A percentile compares a stretch with the other conserved stretches of the same genome.
phyloP scores from a whole-genome alignment of 768 basidiomycete species.

The Boletellus emodensis region DNA sequence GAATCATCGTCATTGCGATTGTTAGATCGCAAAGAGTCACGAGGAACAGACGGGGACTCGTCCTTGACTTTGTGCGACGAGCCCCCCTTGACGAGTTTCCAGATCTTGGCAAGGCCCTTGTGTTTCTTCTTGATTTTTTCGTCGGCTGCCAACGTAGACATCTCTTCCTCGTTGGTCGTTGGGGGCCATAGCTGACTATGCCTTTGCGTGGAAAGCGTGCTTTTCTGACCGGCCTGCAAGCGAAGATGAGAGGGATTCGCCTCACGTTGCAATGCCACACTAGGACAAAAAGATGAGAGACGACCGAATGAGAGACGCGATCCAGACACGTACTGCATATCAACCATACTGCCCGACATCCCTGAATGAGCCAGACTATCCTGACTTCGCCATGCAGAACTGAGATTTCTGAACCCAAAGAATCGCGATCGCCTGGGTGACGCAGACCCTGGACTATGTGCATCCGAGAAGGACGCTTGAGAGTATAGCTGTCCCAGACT shows the following conservation, averaged over 20 bases:
- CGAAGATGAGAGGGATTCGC: constrained; percentile 30
- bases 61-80: constrained; percentile 45
- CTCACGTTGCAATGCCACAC: constrained; percentile 78
- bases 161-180: constrained; percentile 34
- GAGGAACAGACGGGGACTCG: constrained; percentile 21
- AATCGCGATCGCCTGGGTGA: constrained; percentile 72
- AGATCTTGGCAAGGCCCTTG: constrained; percentile 74
- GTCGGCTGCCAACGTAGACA: constrained; percentile 25
- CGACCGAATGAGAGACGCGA: constrained; percentile 2
- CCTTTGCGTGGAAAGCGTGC: constrained; percentile 33
- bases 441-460: constrained; percentile 64
- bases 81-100: constrained; percentile 67
- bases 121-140: constrained; percentile 73
- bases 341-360: constrained; percentile 83
- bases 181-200: constrained; percentile 54
- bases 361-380: constrained; percentile 81
- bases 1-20: constrained; percentile 56
- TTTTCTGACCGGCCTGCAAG: constrained; percentile 34
- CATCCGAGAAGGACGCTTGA: constrained; percentile 77
- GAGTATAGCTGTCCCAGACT: constrained; percentile 67
- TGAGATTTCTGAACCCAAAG: constrained; percentile 72
- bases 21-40: constrained; percentile 38
- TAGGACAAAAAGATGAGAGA: constrained; percentile 28
- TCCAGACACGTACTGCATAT: constrained; percentile 75
- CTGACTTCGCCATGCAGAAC: constrained; percentile 70